These are phyloP conservation scores for Periconia sp. DNA, from an alignment of 2,329 filamentous ascomycete species.

Conservation along the genomic window DNA sequence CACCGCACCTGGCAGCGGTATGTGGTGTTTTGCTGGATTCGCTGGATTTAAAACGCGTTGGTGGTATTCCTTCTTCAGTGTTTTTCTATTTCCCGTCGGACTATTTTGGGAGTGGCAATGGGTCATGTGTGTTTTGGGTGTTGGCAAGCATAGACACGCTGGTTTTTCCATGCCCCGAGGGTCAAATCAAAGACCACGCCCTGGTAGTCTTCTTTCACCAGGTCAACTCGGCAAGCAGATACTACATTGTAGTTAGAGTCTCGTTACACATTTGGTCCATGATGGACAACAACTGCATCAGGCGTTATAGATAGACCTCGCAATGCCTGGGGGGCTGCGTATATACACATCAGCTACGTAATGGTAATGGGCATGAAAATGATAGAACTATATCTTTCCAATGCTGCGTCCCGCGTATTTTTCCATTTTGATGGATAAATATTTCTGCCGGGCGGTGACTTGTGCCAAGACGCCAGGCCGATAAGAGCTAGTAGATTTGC, in stretches of 20 bases:
- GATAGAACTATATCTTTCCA: background rate
- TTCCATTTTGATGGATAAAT: background rate
- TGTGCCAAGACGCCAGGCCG: constrained; percentile 24
- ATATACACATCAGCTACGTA: constrained; percentile 37
- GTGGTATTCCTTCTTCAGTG: constrained; percentile 36
- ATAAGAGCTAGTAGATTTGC: background rate
- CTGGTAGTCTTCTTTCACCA: constrained; percentile 17
- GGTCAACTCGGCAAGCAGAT: constrained; percentile 18
- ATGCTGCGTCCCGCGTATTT: background rate
- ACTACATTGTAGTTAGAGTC: constrained; percentile 18
- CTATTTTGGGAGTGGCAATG: constrained; percentile 27
- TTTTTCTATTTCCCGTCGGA: constrained; percentile 33
- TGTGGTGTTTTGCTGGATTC: constrained; percentile 3
- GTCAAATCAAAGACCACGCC: constrained; percentile 20
- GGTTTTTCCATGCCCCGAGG: constrained; percentile 26
- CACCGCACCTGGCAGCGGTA: background rate
- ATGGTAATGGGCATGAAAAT: constrained; percentile 35
- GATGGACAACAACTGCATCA: constrained; percentile 36
- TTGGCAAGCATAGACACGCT: constrained; percentile 43
- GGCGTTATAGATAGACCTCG: constrained; percentile 39
- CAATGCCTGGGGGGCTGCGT: constrained; percentile 27
- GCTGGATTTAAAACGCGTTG: constrained; percentile 20
- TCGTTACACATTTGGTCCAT: constrained; percentile 31
- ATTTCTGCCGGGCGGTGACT: constrained; percentile 24
- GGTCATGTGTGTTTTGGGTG: constrained; percentile 26